Percentiles rank a stretch among this genome's conserved stretches.
phyloP scores from a whole-genome alignment of 2,329 filamentous ascomycete genomes.

The Pseudocercospora musae region DNA sequence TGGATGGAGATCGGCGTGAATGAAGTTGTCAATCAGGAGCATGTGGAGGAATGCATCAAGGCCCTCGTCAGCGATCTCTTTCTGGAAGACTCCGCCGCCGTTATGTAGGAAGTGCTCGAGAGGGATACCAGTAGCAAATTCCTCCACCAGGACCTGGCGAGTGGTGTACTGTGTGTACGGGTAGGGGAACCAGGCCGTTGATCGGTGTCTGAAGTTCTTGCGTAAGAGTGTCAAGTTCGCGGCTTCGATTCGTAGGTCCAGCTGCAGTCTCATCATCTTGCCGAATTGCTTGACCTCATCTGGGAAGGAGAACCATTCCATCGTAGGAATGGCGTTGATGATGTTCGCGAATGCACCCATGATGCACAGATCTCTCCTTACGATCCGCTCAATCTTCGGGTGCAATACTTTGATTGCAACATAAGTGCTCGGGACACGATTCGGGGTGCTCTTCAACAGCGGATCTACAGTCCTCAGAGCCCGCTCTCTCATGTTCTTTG shows the following conservation, averaged over 20 bases:
- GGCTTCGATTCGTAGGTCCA: conserved; percentile 91
- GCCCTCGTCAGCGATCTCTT: conserved; percentile 91
- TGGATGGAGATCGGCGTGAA: conserved; percentile 92
- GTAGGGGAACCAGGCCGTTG: conserved; percentile 95
- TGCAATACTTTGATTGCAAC: conserved; percentile 96
- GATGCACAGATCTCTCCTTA: conserved; percentile 86
- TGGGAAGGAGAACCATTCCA: conserved; percentile 94
- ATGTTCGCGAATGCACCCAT: conserved; percentile 86
- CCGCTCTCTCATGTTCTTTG: conserved; percentile 61
- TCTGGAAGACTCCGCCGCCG: conserved; percentile 86
- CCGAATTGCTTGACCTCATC: conserved; percentile 93
- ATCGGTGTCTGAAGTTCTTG: conserved; percentile 81
- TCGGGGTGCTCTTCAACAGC: conserved; percentile 80
- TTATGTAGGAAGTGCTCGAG: conserved; percentile 86
- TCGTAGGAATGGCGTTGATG: conserved; percentile 84
- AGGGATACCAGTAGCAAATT: conserved; percentile 93
- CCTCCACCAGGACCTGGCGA: conserved; percentile 86
- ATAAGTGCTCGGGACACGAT: conserved; percentile 81
- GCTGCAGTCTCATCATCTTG: conserved; percentile 97
- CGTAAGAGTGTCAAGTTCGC: conserved; percentile 87
- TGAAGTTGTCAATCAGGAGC: conserved; percentile 95
- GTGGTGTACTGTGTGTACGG: conserved; percentile 92
- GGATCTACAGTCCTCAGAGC: conserved; percentile 80
- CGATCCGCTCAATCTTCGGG: conserved; percentile 82
- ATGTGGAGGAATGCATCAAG: conserved; percentile 95